Evolutionary conservation across 2,329 filamentous ascomycete species (phyloP), one percentile per base, ranked within the genome.

Genomic region (Arthroderma uncinatum): DNA sequence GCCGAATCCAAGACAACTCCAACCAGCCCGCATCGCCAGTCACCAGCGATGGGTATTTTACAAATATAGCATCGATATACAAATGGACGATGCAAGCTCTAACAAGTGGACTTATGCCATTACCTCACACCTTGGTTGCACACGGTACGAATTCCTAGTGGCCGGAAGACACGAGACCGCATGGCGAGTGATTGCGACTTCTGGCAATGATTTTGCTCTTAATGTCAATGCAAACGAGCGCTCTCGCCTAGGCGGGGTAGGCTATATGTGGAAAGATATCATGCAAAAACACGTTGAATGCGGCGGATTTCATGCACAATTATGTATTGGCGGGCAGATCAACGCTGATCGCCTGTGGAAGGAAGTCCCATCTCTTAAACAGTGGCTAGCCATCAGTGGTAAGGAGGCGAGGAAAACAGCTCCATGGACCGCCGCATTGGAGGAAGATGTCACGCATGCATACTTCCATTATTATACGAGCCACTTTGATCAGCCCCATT

Each of bases 401-500:
- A 91, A 95, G 63, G 93, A 97, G 57, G 93, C 90, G 64, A 81
- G 94, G 58, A 95, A 91, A 75, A 94, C 85, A 64, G 85, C 89
- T 0, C 80, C 85, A 44, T 98, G 93, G 93, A 95, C 91, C 6
- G 89, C 92, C 2, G 85, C 89, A 53, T 89, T 97, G 65, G 90
- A 98, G 68, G 92, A 98, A 67, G 93, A 98, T 67, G 89, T 95
- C 16, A 85, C 86, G 1, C 91, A 97, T 72, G 91, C 93, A 6
- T 98, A 95, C 74, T 98, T 98, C 72, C 93, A 98, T 71, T 98
- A 95, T 71, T 98, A 98, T 70, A 95, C 91, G 1, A 95, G 90
- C 64, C 92, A 97, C 71, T 97, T 98, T 69, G 93, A 98, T 68
- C 93, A 98, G 72, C 91, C 92, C 5, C 92, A 94, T 71, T 72